These are phyloP conservation scores for Aspergillus fijiensis DNA, from an alignment of 2,329 filamentous ascomycete genomes.

Conservation along the genomic window DNA sequence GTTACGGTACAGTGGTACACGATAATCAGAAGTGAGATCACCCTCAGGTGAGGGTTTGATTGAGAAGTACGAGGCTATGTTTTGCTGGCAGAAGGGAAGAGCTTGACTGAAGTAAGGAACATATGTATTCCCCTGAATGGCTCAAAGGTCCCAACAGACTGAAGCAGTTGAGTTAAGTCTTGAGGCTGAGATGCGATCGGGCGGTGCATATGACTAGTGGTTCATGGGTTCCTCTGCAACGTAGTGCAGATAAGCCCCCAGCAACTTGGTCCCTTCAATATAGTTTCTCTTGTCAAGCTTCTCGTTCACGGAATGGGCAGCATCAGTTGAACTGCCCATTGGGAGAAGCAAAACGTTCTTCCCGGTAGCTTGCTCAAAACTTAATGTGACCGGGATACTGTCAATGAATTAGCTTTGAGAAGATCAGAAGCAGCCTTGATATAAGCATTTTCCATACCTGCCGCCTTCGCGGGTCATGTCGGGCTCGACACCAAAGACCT, in stretches of 20 bases:
- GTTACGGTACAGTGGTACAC: too few species aligned
- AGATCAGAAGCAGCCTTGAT: slow-evolving; percentile 1
- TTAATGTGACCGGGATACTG: slow-evolving; percentile 93
- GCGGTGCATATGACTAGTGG: background rate
- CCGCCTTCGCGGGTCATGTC: slow-evolving; percentile 96
- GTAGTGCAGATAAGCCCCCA: slow-evolving; percentile 94
- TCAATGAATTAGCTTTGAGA: slow-evolving; percentile 24
- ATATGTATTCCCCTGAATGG: background rate
- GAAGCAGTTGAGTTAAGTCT: background rate
- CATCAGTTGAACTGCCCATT: slow-evolving; percentile 96
- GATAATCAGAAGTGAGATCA: too few species aligned
- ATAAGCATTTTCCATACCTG: slow-evolving; percentile 54
- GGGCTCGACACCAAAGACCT: slow-evolving; percentile 88
- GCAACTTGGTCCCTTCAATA: slow-evolving; percentile 93
- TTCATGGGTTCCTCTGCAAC: slow-evolving; percentile 79
- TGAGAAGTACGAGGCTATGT: too few species aligned
- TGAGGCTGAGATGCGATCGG: background rate
- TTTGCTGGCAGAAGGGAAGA: background rate
- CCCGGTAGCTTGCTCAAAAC: slow-evolving; percentile 94
- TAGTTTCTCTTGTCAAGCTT: slow-evolving; percentile 97
- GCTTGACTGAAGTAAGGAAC: background rate
- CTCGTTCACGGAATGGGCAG: slow-evolving; percentile 97
- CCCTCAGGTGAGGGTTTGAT: too few species aligned
- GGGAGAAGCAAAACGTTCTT: slow-evolving; percentile 96
- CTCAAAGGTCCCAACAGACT: background rate